phyloP scores from a whole-genome alignment of 306 rosid genomes.

The Trifolium repens region DNA sequence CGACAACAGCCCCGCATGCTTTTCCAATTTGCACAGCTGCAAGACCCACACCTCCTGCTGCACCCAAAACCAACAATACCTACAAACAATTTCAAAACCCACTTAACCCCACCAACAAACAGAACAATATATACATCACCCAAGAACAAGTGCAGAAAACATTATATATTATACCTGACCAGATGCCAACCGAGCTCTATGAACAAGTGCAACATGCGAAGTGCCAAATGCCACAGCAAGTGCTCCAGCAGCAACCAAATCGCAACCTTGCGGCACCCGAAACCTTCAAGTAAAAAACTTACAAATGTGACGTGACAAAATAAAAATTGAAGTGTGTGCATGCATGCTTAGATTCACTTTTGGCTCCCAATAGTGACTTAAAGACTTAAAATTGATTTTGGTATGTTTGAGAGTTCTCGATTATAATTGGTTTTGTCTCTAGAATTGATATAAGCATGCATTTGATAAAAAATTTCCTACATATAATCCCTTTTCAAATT shows the following conservation, averaged over 20 bases:
- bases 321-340: not conserved
- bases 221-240: slow-evolving; percentile 94
- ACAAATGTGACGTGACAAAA: not conserved
- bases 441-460: not conserved
- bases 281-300: slow-evolving; percentile 57
- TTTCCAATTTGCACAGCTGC: slow-evolving; percentile 95
- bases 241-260: slow-evolving; percentile 83
- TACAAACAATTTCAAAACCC: slow-evolving; percentile 36
- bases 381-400: not conserved
- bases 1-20: slow-evolving; percentile 79
- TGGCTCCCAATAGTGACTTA: not conserved
- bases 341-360: not conserved
- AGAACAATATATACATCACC: slow-evolving; percentile 18
- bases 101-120: slow-evolving; percentile 26
- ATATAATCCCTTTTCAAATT: too few species aligned
- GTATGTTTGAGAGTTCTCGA: not conserved
- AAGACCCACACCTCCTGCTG: slow-evolving; percentile 96
- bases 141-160: slow-evolving; percentile 23
- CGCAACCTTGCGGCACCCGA: slow-evolving; percentile 84
- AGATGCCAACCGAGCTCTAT: slow-evolving; percentile 72
- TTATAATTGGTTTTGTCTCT: not conserved
- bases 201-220: slow-evolving; percentile 86
- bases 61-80: slow-evolving; percentile 95
- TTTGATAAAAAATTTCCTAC: too few species aligned
- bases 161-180: slow-evolving; percentile 65